Conservation (phyloP, 1,139 yeast genomes). For the Yamadazyma atmosphaerica region DNA sequence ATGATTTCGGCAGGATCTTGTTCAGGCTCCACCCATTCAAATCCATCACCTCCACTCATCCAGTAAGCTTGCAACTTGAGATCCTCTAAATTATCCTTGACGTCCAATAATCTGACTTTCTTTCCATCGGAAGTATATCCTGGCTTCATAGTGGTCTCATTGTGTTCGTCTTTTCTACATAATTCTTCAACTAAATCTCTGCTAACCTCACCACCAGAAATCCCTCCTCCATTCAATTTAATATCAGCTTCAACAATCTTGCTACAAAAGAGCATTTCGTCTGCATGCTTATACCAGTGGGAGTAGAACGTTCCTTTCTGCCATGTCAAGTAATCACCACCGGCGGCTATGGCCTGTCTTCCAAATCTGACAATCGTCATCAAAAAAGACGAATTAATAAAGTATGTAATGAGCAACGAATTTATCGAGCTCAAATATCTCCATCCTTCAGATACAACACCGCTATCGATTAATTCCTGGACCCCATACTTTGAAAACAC, state of each 20-base stretch:
- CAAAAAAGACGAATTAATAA: constrained; percentile 61
- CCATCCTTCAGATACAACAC: constrained; percentile 36
- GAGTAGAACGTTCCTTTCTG: constrained; percentile 64
- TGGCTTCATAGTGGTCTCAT: constrained; percentile 31
- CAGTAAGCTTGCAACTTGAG: constrained; percentile 70
- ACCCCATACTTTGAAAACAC: constrained; percentile 40
- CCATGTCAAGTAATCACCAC: constrained; percentile 64
- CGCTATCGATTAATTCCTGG: constrained; percentile 36
- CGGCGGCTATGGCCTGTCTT: constrained; percentile 43
- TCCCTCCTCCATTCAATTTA: constrained; percentile 44
- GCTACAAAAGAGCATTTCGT: constrained; percentile 67
- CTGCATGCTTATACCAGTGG: constrained; percentile 66
- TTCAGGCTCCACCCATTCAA: constrained; percentile 80
- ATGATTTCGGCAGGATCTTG: constrained; percentile 71
- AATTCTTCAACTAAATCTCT: constrained; percentile 40
- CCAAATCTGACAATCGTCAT: constrained; percentile 61
- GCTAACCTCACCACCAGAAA: constrained; percentile 35
- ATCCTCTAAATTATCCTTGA: constrained; percentile 51
- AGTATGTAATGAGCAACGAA: constrained; percentile 63
- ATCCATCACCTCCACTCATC: constrained; percentile 75
- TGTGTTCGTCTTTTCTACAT: constrained; percentile 31
- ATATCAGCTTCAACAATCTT: constrained; percentile 67
- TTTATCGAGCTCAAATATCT: constrained; percentile 51
- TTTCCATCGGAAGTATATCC: constrained; percentile 40
- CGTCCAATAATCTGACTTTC: constrained; percentile 39